Evolutionary conservation across 1,284 basidiomycete genomes (phyloP).

Genomic region (Golubevia pallescens): DNA sequence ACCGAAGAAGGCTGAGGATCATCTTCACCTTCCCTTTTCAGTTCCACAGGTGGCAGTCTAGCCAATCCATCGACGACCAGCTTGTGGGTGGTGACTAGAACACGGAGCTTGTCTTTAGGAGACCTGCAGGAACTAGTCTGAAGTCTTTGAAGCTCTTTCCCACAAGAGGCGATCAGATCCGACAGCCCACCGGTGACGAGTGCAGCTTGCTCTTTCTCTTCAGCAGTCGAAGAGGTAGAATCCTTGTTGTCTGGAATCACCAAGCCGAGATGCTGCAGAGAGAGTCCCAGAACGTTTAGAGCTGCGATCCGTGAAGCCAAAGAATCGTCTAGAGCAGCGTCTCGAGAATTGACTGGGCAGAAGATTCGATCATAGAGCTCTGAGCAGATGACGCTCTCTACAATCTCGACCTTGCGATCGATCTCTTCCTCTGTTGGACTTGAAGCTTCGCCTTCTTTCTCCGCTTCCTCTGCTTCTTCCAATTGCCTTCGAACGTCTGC

Average conservation of each 20-base stretch:
- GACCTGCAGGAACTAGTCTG: conserved; percentile 12
- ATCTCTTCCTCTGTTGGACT: conserved; percentile 67
- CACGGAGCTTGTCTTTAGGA: conserved; percentile 18
- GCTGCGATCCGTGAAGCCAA: conserved; percentile 85
- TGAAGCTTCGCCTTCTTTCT: conserved; percentile 65
- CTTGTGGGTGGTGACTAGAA: conserved; percentile 29
- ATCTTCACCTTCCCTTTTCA: conserved; percentile 14
- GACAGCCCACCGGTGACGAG: conserved; percentile 70
- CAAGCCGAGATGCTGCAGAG: conserved; percentile 83
- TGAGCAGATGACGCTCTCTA: conserved; percentile 75
- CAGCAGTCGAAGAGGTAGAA: conserved; percentile 36
- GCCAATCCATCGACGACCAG: conserved; percentile 30
- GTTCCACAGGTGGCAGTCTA: conserved; percentile 18
- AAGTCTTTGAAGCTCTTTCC: conserved; percentile 71
- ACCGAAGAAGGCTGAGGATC: conserved; percentile 17
- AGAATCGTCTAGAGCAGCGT: conserved; percentile 83
- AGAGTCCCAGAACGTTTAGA: conserved; percentile 84
- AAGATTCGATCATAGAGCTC: conserved; percentile 79
- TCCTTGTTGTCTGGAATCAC: conserved; percentile 68
- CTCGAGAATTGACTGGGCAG: conserved; percentile 74
- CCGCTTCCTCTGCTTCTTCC: conserved; percentile 38
- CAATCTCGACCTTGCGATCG: conserved; percentile 71
- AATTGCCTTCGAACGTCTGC: conserved; percentile 67
- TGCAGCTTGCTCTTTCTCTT: conserved; percentile 63
- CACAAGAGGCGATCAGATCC: conserved; percentile 75